Evolutionary conservation across 345 rosid species (phyloP), one percentile per base, ranked within the genome.

Genomic region (Microthlaspi erraticum): DNA sequence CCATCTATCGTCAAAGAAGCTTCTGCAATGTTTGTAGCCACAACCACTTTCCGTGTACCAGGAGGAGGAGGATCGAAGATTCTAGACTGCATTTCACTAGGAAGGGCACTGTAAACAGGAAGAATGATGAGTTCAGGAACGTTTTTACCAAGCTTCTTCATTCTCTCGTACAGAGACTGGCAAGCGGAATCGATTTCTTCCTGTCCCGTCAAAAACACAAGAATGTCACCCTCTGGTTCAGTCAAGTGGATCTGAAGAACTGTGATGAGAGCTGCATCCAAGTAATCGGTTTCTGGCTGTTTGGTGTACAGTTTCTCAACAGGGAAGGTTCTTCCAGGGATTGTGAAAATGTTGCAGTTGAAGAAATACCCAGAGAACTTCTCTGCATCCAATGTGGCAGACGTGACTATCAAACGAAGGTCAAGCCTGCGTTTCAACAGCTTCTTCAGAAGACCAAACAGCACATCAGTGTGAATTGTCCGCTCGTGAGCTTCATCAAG

Each of bases 101-200:
- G 23, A 20, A 20, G 23, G 23, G 23, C 23, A 20, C 23, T 20
- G 23, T 20, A 20, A 20, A 20, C 23, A 1, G 23, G 23, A 20
- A 87, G 77, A 14, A 89, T 85, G 62, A 89, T 89, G 58, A 89
- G 80, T 72, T 89, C 89, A 0, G 91, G 91, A 46, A 85, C 96
- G 69, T 82, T 81, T 70, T 80, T 83, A 32, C 91, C 91, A 14
- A 85, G 74, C 19, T 83, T 88, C 76, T 87, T 85, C 90, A 85
- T 85, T 68, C 92, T 81, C 71, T 78, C 90, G 72, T 81, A 82
- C 11, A 89, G 84, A 71, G 84, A 84, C 62, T 83, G 84, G 55
- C 96, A 87, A 1, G 96, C 92, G 78, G 83, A 80, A 78, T 89
- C 89, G 39, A 89, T 86, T 70, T 89, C 93, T 80, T 87, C 91